phyloP scores from a whole-genome alignment of 495 filamentous ascomycete species.

The Lophium mytilinum region DNA sequence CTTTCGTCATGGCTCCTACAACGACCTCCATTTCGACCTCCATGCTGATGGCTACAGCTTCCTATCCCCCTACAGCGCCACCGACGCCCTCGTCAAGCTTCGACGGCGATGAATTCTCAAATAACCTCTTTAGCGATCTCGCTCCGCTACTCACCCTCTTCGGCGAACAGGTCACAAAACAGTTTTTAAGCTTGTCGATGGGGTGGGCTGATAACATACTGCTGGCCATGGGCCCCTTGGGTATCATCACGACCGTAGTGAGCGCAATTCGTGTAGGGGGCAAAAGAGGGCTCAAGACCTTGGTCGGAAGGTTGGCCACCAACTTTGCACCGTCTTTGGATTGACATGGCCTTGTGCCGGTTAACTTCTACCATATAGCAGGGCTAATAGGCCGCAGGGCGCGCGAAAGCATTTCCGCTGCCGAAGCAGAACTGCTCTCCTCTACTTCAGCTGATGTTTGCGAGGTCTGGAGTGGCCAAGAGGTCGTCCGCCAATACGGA shows the following conservation, averaged over 20 bases:
- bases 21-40: too few species aligned
- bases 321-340: too few species aligned
- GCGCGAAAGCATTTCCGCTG: not conserved
- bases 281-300: conserved; percentile 16
- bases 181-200: conserved; percentile 19
- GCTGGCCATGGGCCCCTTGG: conserved; percentile 18
- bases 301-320: conserved; percentile 6
- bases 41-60: not conserved
- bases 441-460: conserved; percentile 5
- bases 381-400: not conserved
- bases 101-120: conserved; percentile 18
- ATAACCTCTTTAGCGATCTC: conserved; percentile 24
- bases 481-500: conserved; percentile 20
- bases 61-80: not conserved
- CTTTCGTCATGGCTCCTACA: too few species aligned
- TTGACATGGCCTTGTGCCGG: too few species aligned
- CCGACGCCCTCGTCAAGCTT: not conserved
- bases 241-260: conserved; percentile 8
- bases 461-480: conserved; percentile 6
- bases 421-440: conserved; percentile 9
- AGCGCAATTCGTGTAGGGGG: conserved; percentile 11
- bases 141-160: conserved; percentile 25
- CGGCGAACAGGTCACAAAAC: conserved; percentile 23
- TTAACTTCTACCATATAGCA: not conserved
- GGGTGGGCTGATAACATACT: conserved; percentile 25